phyloP scores from a whole-genome alignment of 106 monocot genomes.

The Allium cepa region DNA sequence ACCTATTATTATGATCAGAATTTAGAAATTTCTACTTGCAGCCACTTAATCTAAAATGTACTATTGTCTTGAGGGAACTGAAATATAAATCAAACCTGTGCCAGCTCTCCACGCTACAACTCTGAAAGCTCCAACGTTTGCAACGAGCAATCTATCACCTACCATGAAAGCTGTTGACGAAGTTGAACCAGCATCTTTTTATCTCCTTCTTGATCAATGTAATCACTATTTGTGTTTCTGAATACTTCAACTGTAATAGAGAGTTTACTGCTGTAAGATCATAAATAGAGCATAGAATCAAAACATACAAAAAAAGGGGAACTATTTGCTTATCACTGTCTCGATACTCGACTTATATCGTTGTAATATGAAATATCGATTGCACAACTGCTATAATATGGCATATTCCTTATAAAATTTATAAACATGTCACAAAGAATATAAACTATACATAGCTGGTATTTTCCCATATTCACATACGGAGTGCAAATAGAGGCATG shows the following conservation, averaged over 20 bases:
- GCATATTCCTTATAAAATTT: too few relatives aligned
- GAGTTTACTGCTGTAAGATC: constrained; percentile 1
- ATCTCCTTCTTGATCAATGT: constrained; percentile 31
- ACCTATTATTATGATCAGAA: not conserved
- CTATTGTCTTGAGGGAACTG: not conserved
- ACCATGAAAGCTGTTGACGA: constrained; percentile 58
- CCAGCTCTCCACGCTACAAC: constrained; percentile 58
- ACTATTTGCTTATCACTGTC: not conserved
- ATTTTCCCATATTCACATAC: too few relatives aligned
- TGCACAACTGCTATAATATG: too few relatives aligned
- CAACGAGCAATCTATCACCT: constrained; percentile 48
- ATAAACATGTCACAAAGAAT: too few relatives aligned
- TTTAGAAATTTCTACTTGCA: constrained; percentile 1
- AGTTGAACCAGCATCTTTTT: constrained; percentile 72
- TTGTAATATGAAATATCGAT: too few relatives aligned
- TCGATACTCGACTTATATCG: too few relatives aligned
- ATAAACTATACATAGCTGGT: too few relatives aligned
- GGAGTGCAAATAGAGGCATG: too few relatives aligned
- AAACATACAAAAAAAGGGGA: not conserved
- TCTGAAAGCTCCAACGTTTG: constrained; percentile 83
- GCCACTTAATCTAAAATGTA: not conserved
- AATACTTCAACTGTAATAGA: constrained; percentile 47
- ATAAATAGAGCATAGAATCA: not conserved
- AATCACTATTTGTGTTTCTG: constrained; percentile 51
- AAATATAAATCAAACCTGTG: constrained; percentile 18